Base-by-base conservation (phyloP, 2,329 filamentous ascomycete species). In the Albophoma yamanashiensis region DNA sequence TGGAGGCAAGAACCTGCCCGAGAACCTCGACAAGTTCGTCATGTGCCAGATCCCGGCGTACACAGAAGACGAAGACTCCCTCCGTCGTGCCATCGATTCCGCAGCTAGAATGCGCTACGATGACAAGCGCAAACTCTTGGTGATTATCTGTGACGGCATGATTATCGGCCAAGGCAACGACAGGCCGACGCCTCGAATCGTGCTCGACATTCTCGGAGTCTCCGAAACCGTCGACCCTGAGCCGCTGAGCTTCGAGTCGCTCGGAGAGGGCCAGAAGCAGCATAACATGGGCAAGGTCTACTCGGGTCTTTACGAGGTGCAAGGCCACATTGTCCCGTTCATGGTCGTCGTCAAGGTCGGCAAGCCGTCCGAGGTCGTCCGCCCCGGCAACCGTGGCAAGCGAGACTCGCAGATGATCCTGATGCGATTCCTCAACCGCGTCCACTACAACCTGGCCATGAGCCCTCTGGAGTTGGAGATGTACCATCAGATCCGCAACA, bases 281-380 rank as follows among this genome's bases (percentile, higher is more conserved):
- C 94, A 97, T 80, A 99, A 99, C 75, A 97, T 97, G 93, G 94
- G 90, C 74, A 99, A 99, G 76, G 86, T 97, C 65, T 99, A 99
- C 76, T 97, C 94, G 25, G 94, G 94, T 70, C 81, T 99, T 6
- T 99, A 99, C 73, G 94, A 99, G 76, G 92, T 97, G 8, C 91
- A 97, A 71, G 94, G 94, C 64, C 93, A 99, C 71, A 97, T 99
- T 66, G 94, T 99, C 55, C 94, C 94, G 27, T 99, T 96, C 84
- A 74, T 99, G 73, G 94, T 99, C 58, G 82, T 99, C 55, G 92
- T 97, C 76, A 99, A 99, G 81, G 86, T 97, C 66, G 94, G 94
- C 71, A 99, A 99, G 77, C 92, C 96, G 67, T 97, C 93, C 3
- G 94, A 99, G 74, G 92, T 97, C 64, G 88, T 91, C 25, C 96